These are phyloP conservation scores for Basidioascus undulatus DNA, from an alignment of 768 basidiomycete genomes.

Conservation along the genomic window DNA sequence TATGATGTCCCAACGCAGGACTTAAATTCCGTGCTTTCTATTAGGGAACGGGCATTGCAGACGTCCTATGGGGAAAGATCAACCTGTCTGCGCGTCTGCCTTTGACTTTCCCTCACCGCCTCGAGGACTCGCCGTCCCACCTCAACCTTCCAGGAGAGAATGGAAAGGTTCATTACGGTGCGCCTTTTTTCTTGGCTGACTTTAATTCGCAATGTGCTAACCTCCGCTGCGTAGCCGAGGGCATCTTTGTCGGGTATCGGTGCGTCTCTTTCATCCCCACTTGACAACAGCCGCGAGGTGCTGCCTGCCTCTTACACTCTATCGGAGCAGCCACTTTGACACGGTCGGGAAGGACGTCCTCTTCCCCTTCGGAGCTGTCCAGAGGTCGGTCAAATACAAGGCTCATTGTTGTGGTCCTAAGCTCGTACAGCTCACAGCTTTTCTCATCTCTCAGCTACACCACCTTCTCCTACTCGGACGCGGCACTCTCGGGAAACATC, in stretches of 20 bases:
- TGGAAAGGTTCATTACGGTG: conserved; percentile 31
- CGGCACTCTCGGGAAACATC: too few species aligned
- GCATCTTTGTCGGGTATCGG: conserved; percentile 26
- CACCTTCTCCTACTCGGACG: conserved; percentile 31
- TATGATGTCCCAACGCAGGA: too few species aligned
- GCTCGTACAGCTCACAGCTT: background rate
- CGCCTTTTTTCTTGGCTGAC: conserved; percentile 26
- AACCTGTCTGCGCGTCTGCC: conserved; percentile 39
- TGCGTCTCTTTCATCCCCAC: too few species aligned
- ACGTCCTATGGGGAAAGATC: conserved; percentile 36
- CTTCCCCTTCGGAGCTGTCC: conserved; percentile 39
- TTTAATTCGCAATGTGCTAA: too few species aligned
- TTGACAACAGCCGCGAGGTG: too few species aligned
- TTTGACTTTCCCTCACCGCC: conserved; percentile 32
- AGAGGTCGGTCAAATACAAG: too few species aligned
- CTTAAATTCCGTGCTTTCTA: too few species aligned
- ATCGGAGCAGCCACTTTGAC: conserved; percentile 40
- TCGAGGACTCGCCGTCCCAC: conserved; percentile 39
- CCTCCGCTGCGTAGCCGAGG: background rate
- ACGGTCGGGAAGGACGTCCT: conserved; percentile 29
- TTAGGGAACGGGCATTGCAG: conserved; percentile 40
- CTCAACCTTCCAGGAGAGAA: conserved; percentile 35
- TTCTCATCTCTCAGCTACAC: conserved; percentile 26
- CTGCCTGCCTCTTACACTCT: too few species aligned
- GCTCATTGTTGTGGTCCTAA: background rate